These are phyloP conservation scores for Xenosphaeropsis pyriputrescens DNA, from an alignment of 2,329 filamentous ascomycete genomes.

Conservation along the genomic window DNA sequence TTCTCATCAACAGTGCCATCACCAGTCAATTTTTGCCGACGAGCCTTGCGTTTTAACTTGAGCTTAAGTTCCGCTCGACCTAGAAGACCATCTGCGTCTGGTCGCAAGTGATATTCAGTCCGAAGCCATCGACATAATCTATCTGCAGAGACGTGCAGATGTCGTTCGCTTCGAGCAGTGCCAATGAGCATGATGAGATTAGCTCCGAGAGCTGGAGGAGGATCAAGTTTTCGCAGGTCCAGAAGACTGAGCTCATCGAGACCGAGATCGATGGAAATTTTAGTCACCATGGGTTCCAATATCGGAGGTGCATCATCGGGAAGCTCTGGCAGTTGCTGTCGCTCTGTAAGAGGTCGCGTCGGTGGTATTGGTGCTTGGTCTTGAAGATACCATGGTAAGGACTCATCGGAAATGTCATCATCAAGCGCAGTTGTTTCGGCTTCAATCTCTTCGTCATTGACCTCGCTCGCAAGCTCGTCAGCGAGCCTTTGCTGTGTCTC, in stretches of 20 bases:
- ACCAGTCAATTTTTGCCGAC: conserved; percentile 68
- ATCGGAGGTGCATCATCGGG: conserved; percentile 48
- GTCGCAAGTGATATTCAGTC: conserved; percentile 53
- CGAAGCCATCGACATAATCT: conserved; percentile 80
- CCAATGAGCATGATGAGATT: conserved; percentile 88
- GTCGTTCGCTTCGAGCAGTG: conserved; percentile 82
- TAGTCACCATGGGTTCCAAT: conserved; percentile 57
- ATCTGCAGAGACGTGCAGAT: conserved; percentile 82
- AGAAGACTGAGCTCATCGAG: conserved; percentile 69
- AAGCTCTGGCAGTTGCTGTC: conserved; percentile 45
- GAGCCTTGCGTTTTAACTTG: conserved; percentile 66
- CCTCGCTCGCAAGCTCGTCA: no score
- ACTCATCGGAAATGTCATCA: background rate
- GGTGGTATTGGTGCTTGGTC: conserved; percentile 33
- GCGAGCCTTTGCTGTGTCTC: no score
- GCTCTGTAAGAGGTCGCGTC: conserved; percentile 27
- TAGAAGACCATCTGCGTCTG: conserved; percentile 75
- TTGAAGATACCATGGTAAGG: conserved; percentile 75
- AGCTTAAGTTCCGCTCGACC: conserved; percentile 85
- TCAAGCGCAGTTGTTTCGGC: conserved; percentile 2
- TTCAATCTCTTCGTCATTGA: conserved; percentile 6
- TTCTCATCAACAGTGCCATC: conserved; percentile 45
- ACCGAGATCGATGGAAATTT: conserved; percentile 72
- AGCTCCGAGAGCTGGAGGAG: conserved; percentile 72
- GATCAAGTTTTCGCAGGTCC: conserved; percentile 73